Evolutionary conservation across 75 land plant species (phyloP).

Genomic region (Selaginella tamariscina): DNA sequence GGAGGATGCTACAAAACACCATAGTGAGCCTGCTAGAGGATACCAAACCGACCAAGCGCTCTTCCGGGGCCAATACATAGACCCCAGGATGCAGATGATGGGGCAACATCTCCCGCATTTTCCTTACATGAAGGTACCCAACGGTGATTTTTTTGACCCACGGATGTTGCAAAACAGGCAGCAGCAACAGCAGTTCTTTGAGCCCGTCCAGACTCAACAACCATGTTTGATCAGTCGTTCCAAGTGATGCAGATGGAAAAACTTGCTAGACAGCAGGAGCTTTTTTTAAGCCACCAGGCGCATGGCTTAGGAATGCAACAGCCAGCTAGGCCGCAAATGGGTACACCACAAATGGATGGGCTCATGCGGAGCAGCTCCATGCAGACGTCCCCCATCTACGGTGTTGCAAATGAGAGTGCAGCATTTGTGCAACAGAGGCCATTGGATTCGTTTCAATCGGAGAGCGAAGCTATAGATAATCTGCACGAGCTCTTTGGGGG

Average conservation of each 20-base stretch:
- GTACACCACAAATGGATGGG: background rate
- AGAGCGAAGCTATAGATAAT: background rate
- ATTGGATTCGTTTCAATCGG: background rate
- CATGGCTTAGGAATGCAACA: background rate
- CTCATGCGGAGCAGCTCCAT: background rate
- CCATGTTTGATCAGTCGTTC: background rate
- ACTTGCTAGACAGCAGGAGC: background rate
- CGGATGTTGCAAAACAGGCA: background rate
- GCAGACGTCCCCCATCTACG: background rate
- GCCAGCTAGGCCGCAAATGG: background rate
- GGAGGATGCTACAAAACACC: background rate
- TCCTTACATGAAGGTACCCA: background rate
- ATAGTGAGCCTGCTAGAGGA: background rate
- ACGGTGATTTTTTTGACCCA: background rate
- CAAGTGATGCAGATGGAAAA: background rate
- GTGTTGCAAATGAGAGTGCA: background rate
- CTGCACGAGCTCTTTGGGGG: background rate
- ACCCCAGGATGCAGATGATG: background rate
- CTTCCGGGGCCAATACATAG: background rate
- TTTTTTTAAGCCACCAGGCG: background rate
- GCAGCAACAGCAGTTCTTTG: background rate
- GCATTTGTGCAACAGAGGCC: background rate
- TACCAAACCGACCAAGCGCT: background rate
- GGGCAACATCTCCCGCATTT: background rate
- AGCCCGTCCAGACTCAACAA: background rate